Conservation (phyloP, 345 rosid species). For the Lepidium didymum region DNA sequence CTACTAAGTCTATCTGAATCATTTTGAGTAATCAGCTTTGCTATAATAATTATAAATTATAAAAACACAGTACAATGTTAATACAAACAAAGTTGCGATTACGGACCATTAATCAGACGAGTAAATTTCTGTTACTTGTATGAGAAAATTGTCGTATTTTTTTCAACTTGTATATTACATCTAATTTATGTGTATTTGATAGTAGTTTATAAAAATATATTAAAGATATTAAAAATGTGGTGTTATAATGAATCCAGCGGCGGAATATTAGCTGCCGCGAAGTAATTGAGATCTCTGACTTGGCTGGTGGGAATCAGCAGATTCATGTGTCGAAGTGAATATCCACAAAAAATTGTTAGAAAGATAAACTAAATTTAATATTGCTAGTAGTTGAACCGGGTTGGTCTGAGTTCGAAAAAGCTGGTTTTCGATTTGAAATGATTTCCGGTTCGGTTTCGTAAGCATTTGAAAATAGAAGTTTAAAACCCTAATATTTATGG, state of each 20-base stretch:
- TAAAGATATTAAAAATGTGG: neutral
- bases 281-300: slow-evolving; percentile 21
- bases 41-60: too few relatives aligned
- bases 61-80: too few relatives aligned
- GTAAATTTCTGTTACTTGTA: too few relatives aligned
- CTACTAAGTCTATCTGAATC: too few relatives aligned
- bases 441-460: neutral
- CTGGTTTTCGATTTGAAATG: neutral
- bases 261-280: slow-evolving; percentile 21
- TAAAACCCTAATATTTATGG: neutral
- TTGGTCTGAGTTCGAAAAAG: neutral
- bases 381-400: neutral
- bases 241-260: neutral
- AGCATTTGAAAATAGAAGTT: neutral
- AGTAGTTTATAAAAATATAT: neutral
- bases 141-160: neutral
- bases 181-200: neutral
- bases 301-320: slow-evolving; percentile 23
- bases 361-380: neutral
- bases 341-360: neutral
- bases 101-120: too few relatives aligned
- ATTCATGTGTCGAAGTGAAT: slow-evolving; percentile 23
- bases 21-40: too few relatives aligned
- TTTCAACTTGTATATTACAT: neutral
- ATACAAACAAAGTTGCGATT: too few relatives aligned